Evolutionary conservation across 495 filamentous ascomycete species (phyloP).

Genomic region (Xylaria flabelliformis): DNA sequence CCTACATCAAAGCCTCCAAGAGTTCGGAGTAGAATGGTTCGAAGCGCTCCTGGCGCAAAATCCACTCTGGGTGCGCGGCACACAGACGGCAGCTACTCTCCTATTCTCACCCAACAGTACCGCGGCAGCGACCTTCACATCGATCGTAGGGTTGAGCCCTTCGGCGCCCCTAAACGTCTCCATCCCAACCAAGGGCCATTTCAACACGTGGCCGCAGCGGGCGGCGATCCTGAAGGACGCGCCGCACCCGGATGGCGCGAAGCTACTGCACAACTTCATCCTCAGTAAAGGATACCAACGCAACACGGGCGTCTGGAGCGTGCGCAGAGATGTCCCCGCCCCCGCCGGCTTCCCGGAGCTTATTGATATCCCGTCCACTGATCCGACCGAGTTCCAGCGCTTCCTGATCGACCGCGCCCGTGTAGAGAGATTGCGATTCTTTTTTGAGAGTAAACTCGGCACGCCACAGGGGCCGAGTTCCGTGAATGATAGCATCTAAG

Average conservation of each 20-base stretch:
- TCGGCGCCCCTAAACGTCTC: constrained; percentile 13
- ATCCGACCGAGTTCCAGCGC: constrained; percentile 38
- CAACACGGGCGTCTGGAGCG: constrained; percentile 10
- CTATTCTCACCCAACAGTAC: constrained; percentile 17
- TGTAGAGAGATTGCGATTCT: constrained; percentile 40
- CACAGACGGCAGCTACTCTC: constrained; percentile 37
- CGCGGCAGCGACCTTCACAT: constrained; percentile 6
- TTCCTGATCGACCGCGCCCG: constrained; percentile 39
- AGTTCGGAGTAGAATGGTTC: constrained; percentile 46
- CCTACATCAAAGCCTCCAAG: constrained; percentile 29
- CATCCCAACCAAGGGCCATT: constrained; percentile 35
- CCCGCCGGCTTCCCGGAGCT: constrained; percentile 21
- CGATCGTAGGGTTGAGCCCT: constrained; percentile 3
- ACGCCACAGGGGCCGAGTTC: constrained; percentile 40
- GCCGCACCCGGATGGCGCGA: constrained; percentile 43
- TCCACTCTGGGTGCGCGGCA: constrained; percentile 46
- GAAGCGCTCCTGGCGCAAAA: constrained; percentile 42
- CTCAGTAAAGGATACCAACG: constrained; percentile 38
- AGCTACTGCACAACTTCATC: constrained; percentile 43
- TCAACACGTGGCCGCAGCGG: constrained; percentile 44
- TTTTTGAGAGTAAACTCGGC: constrained; percentile 41
- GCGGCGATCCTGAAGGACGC: constrained; percentile 44
- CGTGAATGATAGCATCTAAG: constrained; percentile 36
- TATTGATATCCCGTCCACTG: constrained; percentile 32
- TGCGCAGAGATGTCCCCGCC: constrained; percentile 13